Conservation (phyloP, 2,329 filamentous ascomycete species). For the Stachybotrys chartarum region DNA sequence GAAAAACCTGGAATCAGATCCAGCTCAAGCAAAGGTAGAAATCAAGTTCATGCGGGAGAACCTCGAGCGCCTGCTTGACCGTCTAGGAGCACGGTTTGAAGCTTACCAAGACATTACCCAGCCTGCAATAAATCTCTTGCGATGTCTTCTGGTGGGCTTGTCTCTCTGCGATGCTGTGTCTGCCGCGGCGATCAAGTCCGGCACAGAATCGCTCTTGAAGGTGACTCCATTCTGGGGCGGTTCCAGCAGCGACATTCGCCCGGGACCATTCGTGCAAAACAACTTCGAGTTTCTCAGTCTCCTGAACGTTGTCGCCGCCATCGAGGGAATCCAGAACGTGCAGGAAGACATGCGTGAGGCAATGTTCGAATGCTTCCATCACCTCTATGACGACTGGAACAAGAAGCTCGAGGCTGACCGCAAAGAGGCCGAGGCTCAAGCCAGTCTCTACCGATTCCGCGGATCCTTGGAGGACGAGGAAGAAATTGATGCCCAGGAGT, state of each 20-base stretch:
- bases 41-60: slow-evolving; percentile 46
- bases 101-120: slow-evolving; percentile 80
- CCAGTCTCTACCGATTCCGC: slow-evolving; percentile 75
- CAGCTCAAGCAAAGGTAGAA: slow-evolving; percentile 21
- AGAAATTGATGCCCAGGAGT: slow-evolving; percentile 64
- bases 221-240: slow-evolving; percentile 53
- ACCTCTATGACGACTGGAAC: slow-evolving; percentile 75
- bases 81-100: slow-evolving; percentile 63
- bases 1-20: slow-evolving; percentile 13
- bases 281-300: slow-evolving; percentile 37
- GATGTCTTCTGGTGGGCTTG: slow-evolving; percentile 70
- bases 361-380: slow-evolving; percentile 61
- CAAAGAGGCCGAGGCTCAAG: slow-evolving; percentile 63
- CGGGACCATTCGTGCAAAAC: slow-evolving; percentile 11
- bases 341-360: slow-evolving; percentile 37
- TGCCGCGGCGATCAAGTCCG: slow-evolving; percentile 32
- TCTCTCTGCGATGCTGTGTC: slow-evolving; percentile 45
- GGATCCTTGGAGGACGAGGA: slow-evolving; percentile 73
- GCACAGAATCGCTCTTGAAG: slow-evolving; percentile 30
- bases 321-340: slow-evolving; percentile 40
- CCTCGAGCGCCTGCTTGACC: slow-evolving; percentile 60
- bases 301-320: slow-evolving; percentile 26
- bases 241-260: slow-evolving; percentile 19
- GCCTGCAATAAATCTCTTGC: slow-evolving; percentile 71
- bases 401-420: slow-evolving; percentile 69